Evolutionary conservation across 2,329 filamentous ascomycete species (phyloP).

Genomic region (Pseudogymnoascus sp.): DNA sequence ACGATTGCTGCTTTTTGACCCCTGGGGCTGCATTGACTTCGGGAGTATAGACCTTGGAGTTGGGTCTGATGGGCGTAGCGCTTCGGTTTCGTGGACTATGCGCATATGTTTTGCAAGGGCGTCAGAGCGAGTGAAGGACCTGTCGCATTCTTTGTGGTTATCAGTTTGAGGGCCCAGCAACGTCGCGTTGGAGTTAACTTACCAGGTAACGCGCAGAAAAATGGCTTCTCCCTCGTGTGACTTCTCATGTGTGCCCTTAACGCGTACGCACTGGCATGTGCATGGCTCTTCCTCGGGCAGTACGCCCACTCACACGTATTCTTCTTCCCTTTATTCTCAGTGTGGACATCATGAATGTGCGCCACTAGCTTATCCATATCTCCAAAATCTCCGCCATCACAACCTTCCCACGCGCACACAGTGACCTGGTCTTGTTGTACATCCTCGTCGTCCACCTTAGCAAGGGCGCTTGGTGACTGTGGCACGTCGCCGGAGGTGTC

Average conservation of each 20-base stretch:
- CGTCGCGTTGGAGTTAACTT: conserved; percentile 26
- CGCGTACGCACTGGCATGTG: conserved; percentile 92
- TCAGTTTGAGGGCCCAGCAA: neutral
- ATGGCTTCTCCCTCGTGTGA: conserved; percentile 96
- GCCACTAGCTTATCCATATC: conserved; percentile 78
- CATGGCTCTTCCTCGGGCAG: conserved; percentile 78
- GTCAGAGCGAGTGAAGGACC: conserved; percentile 91
- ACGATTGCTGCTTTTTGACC: conserved; percentile 39
- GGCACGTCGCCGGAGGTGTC: conserved; percentile 85
- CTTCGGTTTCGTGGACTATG: conserved; percentile 95
- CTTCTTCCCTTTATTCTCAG: conserved; percentile 87
- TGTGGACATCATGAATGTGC: conserved; percentile 88
- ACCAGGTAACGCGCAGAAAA: conserved; percentile 94
- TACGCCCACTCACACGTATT: conserved; percentile 98
- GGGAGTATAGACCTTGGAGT: conserved; percentile 53
- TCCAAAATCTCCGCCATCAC: conserved; percentile 59
- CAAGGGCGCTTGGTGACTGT: conserved; percentile 49
- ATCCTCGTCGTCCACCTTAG: conserved; percentile 65
- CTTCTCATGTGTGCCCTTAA: conserved; percentile 96
- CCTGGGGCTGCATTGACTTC: conserved; percentile 40
- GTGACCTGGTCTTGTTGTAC: conserved; percentile 68
- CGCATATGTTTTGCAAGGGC: conserved; percentile 97
- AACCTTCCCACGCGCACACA: conserved; percentile 71
- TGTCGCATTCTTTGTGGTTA: conserved; percentile 71
- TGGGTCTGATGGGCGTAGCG: conserved; percentile 70